Evolutionary conservation across 768 basidiomycete species (phyloP).

Genomic region (Lyophyllum semitale): DNA sequence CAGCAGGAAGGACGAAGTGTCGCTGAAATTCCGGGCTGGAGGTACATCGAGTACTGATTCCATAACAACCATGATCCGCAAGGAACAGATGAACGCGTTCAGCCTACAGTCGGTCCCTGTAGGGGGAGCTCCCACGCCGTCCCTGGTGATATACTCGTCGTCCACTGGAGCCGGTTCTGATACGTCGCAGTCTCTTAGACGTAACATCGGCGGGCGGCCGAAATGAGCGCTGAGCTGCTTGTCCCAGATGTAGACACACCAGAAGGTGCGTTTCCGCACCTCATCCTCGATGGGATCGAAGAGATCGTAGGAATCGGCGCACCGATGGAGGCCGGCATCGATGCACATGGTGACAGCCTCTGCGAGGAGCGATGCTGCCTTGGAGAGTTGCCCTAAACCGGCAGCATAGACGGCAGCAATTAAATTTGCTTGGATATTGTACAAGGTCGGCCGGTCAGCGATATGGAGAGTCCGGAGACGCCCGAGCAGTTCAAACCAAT

Average conservation of each 20-base stretch:
- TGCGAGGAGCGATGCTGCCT: slow-evolving; percentile 82
- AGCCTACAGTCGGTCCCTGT: slow-evolving; percentile 74
- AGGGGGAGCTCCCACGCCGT: slow-evolving; percentile 67
- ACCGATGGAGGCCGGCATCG: slow-evolving; percentile 88
- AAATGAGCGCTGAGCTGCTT: slow-evolving; percentile 90
- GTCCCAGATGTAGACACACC: slow-evolving; percentile 97
- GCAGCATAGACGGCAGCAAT: slow-evolving; percentile 93
- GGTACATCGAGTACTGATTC: slow-evolving; percentile 87
- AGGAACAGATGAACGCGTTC: slow-evolving; percentile 74
- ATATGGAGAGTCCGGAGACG: slow-evolving; percentile 87
- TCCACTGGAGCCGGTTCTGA: slow-evolving; percentile 83
- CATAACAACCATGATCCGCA: slow-evolving; percentile 84
- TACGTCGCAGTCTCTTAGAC: slow-evolving; percentile 90
- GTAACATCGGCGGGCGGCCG: slow-evolving; percentile 84
- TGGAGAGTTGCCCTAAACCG: slow-evolving; percentile 85
- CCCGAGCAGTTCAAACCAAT: slow-evolving; percentile 89
- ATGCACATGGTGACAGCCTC: slow-evolving; percentile 87
- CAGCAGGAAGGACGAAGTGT: slow-evolving; percentile 75
- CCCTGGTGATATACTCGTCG: slow-evolving; percentile 85
- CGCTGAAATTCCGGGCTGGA: slow-evolving; percentile 61
- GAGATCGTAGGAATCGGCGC: slow-evolving; percentile 80
- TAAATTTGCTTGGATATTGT: slow-evolving; percentile 89
- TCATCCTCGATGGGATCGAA: slow-evolving; percentile 92
- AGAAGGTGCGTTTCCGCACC: slow-evolving; percentile 92
- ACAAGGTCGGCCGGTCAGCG: slow-evolving; percentile 85